Evolutionary conservation across 345 rosid genomes (phyloP), one percentile per base, ranked within the genome.

Genomic region (Excoecaria agallocha): DNA sequence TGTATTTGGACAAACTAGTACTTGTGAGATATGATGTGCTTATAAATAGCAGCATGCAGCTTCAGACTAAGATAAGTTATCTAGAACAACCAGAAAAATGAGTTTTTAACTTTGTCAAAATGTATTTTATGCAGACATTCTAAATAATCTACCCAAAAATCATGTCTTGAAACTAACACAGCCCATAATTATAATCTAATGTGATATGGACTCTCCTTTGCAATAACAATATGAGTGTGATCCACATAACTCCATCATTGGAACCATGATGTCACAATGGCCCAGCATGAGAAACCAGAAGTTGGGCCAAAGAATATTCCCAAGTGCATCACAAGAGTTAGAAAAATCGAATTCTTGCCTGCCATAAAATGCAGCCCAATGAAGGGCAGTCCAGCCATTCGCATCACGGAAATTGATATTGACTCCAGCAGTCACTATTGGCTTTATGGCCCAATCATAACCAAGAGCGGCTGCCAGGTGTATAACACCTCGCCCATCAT

Each of bases 341-440:
- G 24, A 62, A 55, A 63, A 30, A 48, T 35, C 15, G 45, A 43
- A 19, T 20, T 35, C 91, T 85, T 83, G 77, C 98, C 98, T 94
- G 85, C 98, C 96, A 78, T 78, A 84, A 80, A 69, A 92, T 69
- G 96, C 97, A 69, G 98, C 94, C 98, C 98, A 94, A 71, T 93
- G 98, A 77, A 93, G 93, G 16, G 96, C 96, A 80, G 98, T 91
- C 97, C 98, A 91, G 39, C 98, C 98, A 85, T 84, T 89, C 19
- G 79, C 84, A 77, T 93, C 98, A 39, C 97, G 93, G 79, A 93
- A 94, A 82, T 92, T 89, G 80, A 92, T 85, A 76, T 87, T 88
- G 71, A 94, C 91, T 69, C 97, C 97, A 43, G 93, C 87, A 74
- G 85, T 79, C 20, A 89, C 70, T 70, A 80, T 89, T 49, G 98